Conservation (phyloP, 495 filamentous ascomycete genomes). For the Neurospora sp. region DNA sequence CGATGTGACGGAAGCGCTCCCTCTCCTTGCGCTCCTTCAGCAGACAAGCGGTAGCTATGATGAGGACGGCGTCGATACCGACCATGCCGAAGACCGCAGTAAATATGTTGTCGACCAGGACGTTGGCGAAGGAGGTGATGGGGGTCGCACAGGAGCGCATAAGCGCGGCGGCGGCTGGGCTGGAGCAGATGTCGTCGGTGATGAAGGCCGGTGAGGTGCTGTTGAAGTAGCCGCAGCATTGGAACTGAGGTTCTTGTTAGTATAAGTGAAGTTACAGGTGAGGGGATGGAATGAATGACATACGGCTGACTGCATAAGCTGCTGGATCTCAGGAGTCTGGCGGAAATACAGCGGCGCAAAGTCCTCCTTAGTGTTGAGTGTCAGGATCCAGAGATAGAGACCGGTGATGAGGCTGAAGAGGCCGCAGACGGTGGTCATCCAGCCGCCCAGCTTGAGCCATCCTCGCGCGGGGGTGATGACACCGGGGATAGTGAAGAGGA, state of each 20-base stretch:
- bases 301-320: conserved; percentile 55
- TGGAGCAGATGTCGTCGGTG: conserved; percentile 49
- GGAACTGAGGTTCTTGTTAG: conserved; percentile 40
- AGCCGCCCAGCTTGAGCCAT: conserved; percentile 50
- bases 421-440: conserved; percentile 47
- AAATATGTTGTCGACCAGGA: conserved; percentile 60
- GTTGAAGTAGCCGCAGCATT: conserved; percentile 67
- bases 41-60: conserved; percentile 57
- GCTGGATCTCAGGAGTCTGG: conserved; percentile 43
- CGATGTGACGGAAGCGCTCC: conserved; percentile 58
- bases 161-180: conserved; percentile 50
- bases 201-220: conserved; percentile 53
- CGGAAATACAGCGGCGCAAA: conserved; percentile 44
- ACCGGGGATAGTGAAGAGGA: conserved; percentile 46
- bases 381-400: conserved; percentile 58
- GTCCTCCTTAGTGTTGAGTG: conserved; percentile 49
- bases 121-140: conserved; percentile 53
- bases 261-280: not conserved
- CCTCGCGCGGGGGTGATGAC: conserved; percentile 46
- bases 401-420: conserved; percentile 56
- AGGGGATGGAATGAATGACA: conserved; percentile 10
- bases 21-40: conserved; percentile 63
- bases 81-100: conserved; percentile 68
- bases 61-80: conserved; percentile 50
- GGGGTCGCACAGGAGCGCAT: conserved; percentile 53